Base-by-base conservation (phyloP, 441 rosid species). In the Erysimum cheiri region DNA sequence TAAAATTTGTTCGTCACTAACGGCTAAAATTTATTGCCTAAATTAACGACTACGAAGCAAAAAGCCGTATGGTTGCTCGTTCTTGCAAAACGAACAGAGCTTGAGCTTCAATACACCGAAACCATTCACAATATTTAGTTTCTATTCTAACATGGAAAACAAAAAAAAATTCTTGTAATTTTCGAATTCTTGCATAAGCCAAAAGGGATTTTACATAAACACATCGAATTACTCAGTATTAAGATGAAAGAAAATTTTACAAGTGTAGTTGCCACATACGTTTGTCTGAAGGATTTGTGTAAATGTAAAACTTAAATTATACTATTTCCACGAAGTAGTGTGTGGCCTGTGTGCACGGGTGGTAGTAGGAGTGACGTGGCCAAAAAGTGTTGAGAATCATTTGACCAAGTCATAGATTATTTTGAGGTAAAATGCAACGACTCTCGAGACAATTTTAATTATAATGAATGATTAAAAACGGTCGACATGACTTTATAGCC, bases 401-500 rank as follows among this genome's bases (percentile, higher is more conserved):
- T 35, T 3, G 75, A 71, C 75, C 63, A 15, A 11, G 13, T 53
- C 35, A 3, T 6, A 43, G 10, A 67, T 50, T 50, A 32, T 13
- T 6, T 13, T 9, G 64, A 24, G 29, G 29, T 14, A 31, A 50
- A 26, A 6, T 29, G 50, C 65, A 73, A 33, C 77, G 49, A 67
- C 35, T 73, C 35, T 14, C 6, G 0, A 54, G 69, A 62, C 53
- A 22, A 32, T 15, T 47, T 4, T 67, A 37, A 55, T 41, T 12
- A 12, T 50, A 64, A 19, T n/a, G 33, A 65, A 33, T 73, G 15
- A 57, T 57, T 57, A 59, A 64, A 55, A 53, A 73, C 73, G 61
- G 74, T 68, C 78, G 46, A 6, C n/a, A 24, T 70, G 46, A 33
- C 64, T 48, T 57, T 61, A 36, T 77, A 70, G 80, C 77, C 72